Evolutionary conservation across 2,329 filamentous ascomycete genomes (phyloP).

Genomic region (Aspergillus sp.): DNA sequence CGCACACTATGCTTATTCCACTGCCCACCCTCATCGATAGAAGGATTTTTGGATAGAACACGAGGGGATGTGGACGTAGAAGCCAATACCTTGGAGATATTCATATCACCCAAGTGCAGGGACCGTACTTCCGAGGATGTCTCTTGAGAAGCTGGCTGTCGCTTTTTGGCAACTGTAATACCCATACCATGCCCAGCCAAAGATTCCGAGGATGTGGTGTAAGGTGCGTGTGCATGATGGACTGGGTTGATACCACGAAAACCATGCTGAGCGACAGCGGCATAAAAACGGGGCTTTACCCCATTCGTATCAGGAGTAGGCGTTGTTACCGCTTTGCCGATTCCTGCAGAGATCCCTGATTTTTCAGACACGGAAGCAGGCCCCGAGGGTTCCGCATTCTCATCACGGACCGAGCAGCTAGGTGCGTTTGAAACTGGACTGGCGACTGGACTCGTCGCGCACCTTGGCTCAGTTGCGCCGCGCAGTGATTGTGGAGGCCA

Average conservation of each 20-base stretch:
- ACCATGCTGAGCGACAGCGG: not conserved
- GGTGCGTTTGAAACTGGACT: not conserved
- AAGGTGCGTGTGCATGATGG: not conserved
- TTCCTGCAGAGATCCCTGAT: not conserved
- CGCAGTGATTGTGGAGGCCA: not conserved
- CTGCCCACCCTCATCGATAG: conserved; percentile 13
- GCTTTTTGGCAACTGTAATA: conserved; percentile 18
- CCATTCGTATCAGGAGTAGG: not conserved
- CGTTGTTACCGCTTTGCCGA: not conserved
- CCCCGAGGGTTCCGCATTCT: not conserved
- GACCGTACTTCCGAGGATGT: conserved; percentile 13
- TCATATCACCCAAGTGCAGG: conserved; percentile 21
- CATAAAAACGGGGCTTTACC: conserved; percentile 4
- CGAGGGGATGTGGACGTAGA: conserved; percentile 16
- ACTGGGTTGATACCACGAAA: not conserved
- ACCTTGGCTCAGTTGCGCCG: not conserved
- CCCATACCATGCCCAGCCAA: conserved; percentile 7
- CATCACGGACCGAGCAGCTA: not conserved
- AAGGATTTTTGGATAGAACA: conserved; percentile 13
- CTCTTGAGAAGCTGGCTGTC: conserved; percentile 9
- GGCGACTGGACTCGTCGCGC: not conserved
- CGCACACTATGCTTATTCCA: conserved; percentile 7
- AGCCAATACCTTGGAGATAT: conserved; percentile 21
- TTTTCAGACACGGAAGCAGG: not conserved
- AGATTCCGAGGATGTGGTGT: conserved; percentile 11